A percentile compares a stretch with the other conserved stretches of the same genome.
phyloP scores from a whole-genome alignment of 371 early-diverging fungal species.

The Syncephalis fuscata region DNA sequence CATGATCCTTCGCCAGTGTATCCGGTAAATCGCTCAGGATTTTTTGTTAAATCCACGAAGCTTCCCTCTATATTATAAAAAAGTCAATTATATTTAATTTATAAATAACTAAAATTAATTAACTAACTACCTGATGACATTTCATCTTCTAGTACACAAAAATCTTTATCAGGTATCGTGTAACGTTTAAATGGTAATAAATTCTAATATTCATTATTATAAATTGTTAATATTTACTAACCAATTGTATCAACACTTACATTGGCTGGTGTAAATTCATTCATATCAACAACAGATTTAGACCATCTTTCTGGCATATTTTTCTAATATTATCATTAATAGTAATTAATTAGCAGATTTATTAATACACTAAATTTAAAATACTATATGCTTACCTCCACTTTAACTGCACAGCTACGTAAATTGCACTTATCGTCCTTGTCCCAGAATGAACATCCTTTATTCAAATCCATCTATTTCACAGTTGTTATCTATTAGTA shows the following conservation, averaged over 20 bases:
- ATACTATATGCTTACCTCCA: conserved; percentile 40
- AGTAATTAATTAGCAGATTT: background rate
- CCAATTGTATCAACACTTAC: background rate
- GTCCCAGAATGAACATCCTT: conserved; percentile 86
- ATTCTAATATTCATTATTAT: too few species aligned
- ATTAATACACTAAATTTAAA: conserved; percentile 9
- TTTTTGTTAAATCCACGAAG: conserved; percentile 75
- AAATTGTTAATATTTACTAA: too few species aligned
- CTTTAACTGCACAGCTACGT: conserved; percentile 74
- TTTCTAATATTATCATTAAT: background rate
- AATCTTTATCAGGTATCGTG: conserved; percentile 60
- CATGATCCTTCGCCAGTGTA: conserved; percentile 79
- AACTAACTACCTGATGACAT: conserved; percentile 25
- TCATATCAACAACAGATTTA: background rate
- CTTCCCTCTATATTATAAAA: conserved; percentile 36
- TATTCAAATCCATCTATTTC: conserved; percentile 71
- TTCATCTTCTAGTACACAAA: conserved; percentile 79
- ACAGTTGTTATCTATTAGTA: background rate
- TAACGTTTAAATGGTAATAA: conserved; percentile 17
- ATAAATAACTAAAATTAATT: background rate
- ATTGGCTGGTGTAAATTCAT: background rate
- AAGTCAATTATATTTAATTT: background rate
- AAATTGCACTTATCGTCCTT: conserved; percentile 69
- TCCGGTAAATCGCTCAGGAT: conserved; percentile 95
- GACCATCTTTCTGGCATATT: conserved; percentile 1